phyloP scores from a whole-genome alignment of 2,329 filamentous ascomycete genomes.

The Epichloe sp. region DNA sequence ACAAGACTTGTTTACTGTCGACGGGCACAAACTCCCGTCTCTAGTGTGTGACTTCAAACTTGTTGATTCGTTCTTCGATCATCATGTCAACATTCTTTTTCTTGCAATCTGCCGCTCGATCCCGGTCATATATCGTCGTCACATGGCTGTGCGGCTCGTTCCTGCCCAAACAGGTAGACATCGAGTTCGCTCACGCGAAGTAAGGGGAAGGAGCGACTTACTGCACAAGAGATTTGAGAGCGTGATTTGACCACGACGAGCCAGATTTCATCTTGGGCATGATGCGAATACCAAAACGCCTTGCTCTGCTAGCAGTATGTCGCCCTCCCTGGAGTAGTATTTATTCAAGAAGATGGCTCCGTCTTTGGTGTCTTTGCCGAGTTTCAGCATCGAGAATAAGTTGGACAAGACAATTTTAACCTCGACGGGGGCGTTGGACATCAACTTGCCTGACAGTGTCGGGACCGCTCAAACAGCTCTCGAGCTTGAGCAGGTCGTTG shows the following conservation, averaged over 20 bases:
- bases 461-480: constrained; percentile 7
- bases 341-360: constrained; percentile 4
- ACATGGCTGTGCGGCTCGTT: neutral
- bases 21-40: neutral
- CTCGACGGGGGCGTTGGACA: constrained; percentile 14
- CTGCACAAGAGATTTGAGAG: neutral
- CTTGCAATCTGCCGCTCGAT: too few species aligned
- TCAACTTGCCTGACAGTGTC: constrained; percentile 12
- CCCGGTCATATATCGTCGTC: neutral
- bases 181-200: neutral
- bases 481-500: constrained; percentile 13
- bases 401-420: constrained; percentile 13
- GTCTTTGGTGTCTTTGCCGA: constrained; percentile 13
- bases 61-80: neutral
- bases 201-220: neutral
- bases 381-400: constrained; percentile 11
- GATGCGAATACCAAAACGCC: neutral
- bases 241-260: too few species aligned
- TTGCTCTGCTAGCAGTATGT: neutral
- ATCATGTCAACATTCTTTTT: too few species aligned
- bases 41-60: neutral
- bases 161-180: neutral
- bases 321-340: neutral
- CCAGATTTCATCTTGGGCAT: neutral
- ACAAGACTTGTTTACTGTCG: neutral